Base-by-base conservation (phyloP, 148 eudicot species). In the Chenopodium album region DNA sequence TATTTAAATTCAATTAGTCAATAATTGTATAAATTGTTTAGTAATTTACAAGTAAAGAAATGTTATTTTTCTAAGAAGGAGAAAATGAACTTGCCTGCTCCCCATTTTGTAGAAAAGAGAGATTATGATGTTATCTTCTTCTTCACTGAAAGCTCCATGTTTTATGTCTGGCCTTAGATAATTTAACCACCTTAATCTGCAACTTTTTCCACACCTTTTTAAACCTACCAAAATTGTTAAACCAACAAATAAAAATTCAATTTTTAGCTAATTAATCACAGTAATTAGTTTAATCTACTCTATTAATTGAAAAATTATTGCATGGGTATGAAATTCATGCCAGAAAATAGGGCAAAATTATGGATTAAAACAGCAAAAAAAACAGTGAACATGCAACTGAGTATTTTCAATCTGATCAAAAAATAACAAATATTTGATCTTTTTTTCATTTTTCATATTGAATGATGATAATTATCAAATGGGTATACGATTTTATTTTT, bases 91-190 rank as follows among this genome's bases (percentile, higher is more conserved):
- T 78, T 83, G 81, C 96, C 94, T 87, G 90, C 94, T 92, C 62
- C 96, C 96, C 74, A 92, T 67, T 82, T 82, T 88, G 69, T 79
- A n/a, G 69, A 86, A 91, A 70, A 92, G 86, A 79, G 86, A 81
- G n/a, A 83, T 86, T 60, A 92, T 92, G 47, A 83, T 85, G 81
- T 81, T 81, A 71, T 92, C 92, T 87, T 92, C 94, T 66, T 89
- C 94, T 29, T 85, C 86, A 2, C 92, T 86, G 77, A 92, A 91
- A 3, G 84, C 83, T 46, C 96, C 96, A 76, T 88, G 92, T 48
- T 91, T 92, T 66, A 92, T 89, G 80, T 92, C 88, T 31, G 96
- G 96, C 56, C 96, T 87, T 3, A 92, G 93, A 81, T 92, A 92
- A 64, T 92, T 92, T 2, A 92, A 89, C 96, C 96, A 92, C 72